Evolutionary conservation across 345 rosid species (phyloP), one percentile per base, ranked within the genome.

Genomic region (Xanthoceras sorbifolium): DNA sequence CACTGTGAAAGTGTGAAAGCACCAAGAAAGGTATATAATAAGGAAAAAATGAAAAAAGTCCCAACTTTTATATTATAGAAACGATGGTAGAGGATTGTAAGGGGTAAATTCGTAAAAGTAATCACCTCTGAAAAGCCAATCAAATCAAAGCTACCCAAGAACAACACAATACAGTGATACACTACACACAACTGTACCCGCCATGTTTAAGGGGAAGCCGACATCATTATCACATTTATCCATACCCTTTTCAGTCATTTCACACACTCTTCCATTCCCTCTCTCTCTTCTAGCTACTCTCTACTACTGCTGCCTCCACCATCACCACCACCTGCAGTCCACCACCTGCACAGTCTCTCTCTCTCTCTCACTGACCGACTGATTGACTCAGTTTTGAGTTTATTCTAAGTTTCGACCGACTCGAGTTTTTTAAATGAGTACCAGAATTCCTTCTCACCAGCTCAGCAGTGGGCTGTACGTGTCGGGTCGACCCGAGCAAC

Each of bases 391-490:
- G 77, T 69, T 40, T 20, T 31, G 50, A 69, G 64, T 62, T 38
- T n/a, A n/a, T n/a, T n/a, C n/a, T n/a, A n/a, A n/a, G n/a, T n/a
- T 14, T 9, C 46, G 46, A 26, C 67, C 28, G 63, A 1, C 81
- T 28, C 67, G n/a, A 26, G 38, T 69, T 69, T 70, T 72, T 76
- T 73, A 59, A 75, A 95, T 95, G 99, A 89, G 91, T 17, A 79
- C 88, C 50, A 87, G 99, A 46, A 79, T 89, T 73, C 97, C 89
- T n/a, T 87, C 99, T 25, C 98, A 93, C 78, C 94, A 93, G 90
- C 93, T 95, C 25, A 91, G 88, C 61, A 95, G 73, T 71, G 99
- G 99, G 22, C 82, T 95, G 12, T 81, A 85, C 44, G 99, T 95
- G 0, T 95, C 99, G 8, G 99, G 98, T 0, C 85, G 89, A 57